Conservation (phyloP, 225 moss, liverwort and hornwort genomes). For the Asterella californica region DNA sequence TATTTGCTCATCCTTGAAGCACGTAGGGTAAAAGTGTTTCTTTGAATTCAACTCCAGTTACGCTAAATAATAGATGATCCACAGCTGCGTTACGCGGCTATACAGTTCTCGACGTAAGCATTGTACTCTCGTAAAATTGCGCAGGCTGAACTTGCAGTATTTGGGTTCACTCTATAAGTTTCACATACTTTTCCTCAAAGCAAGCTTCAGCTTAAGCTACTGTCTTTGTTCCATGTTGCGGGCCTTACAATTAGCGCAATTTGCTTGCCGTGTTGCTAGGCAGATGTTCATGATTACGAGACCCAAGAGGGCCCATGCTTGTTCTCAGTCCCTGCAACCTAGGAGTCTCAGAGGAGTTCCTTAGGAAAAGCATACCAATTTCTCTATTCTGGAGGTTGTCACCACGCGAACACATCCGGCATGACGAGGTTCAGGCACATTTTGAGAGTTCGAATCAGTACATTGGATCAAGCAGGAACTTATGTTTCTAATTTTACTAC, state of each 20-base stretch:
- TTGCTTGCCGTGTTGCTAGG: not conserved
- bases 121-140: not conserved
- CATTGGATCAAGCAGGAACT: not conserved
- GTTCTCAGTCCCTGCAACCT: not conserved
- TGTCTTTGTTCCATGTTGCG: not conserved
- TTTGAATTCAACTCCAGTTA: not conserved
- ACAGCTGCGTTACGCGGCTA: not conserved
- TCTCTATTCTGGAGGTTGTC: constrained; percentile 39
- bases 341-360: not conserved
- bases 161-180: not conserved
- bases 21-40: not conserved
- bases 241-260: not conserved
- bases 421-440: constrained; percentile 2
- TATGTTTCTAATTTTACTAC: not conserved
- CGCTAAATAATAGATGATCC: not conserved
- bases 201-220: not conserved
- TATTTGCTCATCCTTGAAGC: not conserved
- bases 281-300: not conserved
- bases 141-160: not conserved
- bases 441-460: not conserved
- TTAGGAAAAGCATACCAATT: constrained; percentile 22
- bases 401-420: not conserved
- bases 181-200: not conserved
- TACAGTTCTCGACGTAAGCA: not conserved
- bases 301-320: not conserved